Percentiles rank a stretch among this genome's conserved stretches.
These are phyloP conservation scores for Boletus huronensis DNA, from an alignment of 768 basidiomycete genomes.

Conservation along the genomic window DNA sequence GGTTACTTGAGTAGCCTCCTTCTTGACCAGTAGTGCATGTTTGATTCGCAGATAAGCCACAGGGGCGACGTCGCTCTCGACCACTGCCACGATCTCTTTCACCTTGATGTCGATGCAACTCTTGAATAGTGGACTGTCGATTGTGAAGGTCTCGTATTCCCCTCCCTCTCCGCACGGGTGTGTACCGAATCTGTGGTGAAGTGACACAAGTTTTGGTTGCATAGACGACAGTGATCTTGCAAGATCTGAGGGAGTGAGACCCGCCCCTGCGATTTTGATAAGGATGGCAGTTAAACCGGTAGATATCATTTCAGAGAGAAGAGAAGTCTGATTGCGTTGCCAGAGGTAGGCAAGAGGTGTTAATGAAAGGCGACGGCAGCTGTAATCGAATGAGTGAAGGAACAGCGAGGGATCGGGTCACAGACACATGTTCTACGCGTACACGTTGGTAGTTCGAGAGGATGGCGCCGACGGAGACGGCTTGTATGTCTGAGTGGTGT, in stretches of 20 bases:
- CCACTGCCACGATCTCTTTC: constrained; percentile 70
- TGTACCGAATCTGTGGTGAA: constrained; percentile 80
- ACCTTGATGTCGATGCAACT: constrained; percentile 64
- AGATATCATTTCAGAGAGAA: constrained; percentile 83
- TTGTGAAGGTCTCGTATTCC: constrained; percentile 92
- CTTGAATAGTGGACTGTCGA: constrained; percentile 89
- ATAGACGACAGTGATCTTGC: constrained; percentile 73
- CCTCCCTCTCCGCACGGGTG: constrained; percentile 98
- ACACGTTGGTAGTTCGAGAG: constrained; percentile 96
- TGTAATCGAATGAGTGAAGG: constrained; percentile 28
- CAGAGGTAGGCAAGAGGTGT: constrained; percentile 87
- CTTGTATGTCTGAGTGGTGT: constrained; percentile 76
- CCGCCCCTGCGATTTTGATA: constrained; percentile 96
- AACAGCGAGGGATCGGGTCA: not conserved
- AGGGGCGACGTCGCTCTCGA: constrained; percentile 79
- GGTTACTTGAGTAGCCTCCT: constrained; percentile 29
- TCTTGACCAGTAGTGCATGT: constrained; percentile 58
- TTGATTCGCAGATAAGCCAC: constrained; percentile 90
- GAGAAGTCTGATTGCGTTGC: constrained; percentile 86
- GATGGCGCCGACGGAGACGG: constrained; percentile 93
- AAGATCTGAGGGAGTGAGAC: constrained; percentile 73
- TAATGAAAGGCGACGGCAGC: constrained; percentile 76
- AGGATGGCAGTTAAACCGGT: constrained; percentile 77
- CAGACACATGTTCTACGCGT: constrained; percentile 96
- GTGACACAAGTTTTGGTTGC: constrained; percentile 63